Percentiles rank a stretch among this genome's conserved stretches.
Evolutionary conservation across 1,284 basidiomycete species (phyloP).

Genomic region (Ganoderma boninense): DNA sequence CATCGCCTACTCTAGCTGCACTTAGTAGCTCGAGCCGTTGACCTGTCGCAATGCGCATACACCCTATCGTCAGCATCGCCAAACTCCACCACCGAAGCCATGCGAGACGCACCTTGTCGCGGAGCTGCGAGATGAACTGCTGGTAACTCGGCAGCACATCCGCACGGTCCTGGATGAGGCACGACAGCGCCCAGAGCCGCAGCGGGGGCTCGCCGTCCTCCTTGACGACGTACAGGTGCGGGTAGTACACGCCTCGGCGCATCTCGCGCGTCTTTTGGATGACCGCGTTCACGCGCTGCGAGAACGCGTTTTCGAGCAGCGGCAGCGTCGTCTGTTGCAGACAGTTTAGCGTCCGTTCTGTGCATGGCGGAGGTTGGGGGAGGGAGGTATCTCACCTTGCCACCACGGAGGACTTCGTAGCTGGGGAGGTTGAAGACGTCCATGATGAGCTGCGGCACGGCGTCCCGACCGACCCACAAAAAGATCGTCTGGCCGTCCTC

Average conservation of each 20-base stretch:
- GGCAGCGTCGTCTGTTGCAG: slow-evolving; percentile 82
- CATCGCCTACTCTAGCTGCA: not conserved
- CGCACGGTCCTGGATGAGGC: slow-evolving; percentile 95
- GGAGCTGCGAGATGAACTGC: slow-evolving; percentile 85
- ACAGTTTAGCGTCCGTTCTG: not conserved
- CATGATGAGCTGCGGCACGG: slow-evolving; percentile 92
- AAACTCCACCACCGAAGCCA: not conserved
- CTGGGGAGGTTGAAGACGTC: slow-evolving; percentile 94
- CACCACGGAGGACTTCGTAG: slow-evolving; percentile 90
- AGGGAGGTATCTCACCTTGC: slow-evolving; percentile 78
- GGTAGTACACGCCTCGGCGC: slow-evolving; percentile 90
- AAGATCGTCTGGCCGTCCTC: slow-evolving; percentile 99
- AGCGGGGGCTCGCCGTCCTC: slow-evolving; percentile 97
- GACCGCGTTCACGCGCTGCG: slow-evolving; percentile 91
- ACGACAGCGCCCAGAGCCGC: slow-evolving; percentile 93
- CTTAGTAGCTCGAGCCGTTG: slow-evolving; percentile 38
- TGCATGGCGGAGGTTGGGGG: too few relatives aligned
- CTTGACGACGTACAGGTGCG: slow-evolving; percentile 97
- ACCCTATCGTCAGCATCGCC: not conserved
- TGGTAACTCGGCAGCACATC: slow-evolving; percentile 96
- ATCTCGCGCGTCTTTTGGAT: slow-evolving; percentile 93
- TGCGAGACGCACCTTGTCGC: slow-evolving; percentile 71
- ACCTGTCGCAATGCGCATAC: slow-evolving; percentile 20
- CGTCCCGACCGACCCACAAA: slow-evolving; percentile 97
- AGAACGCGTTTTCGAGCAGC: slow-evolving; percentile 91